Conservation (phyloP, 148 eudicot genomes). For the Pharnaceum exiguum region DNA sequence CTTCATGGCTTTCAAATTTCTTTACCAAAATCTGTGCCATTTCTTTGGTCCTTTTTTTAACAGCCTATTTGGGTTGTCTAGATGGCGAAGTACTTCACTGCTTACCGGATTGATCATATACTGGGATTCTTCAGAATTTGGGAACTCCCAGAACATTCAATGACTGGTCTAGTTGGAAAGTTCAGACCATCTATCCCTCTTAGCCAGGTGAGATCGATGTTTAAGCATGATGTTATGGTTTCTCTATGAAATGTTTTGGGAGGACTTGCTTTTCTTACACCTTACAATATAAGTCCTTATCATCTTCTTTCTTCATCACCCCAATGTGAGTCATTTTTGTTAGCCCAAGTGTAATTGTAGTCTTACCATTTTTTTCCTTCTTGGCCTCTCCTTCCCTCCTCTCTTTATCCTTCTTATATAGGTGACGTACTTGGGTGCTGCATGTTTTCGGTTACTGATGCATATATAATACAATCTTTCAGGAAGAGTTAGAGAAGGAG, state of each 20-base stretch:
- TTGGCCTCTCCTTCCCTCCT: too few relatives aligned
- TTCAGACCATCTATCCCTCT: conserved; percentile 93
- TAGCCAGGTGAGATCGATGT: conserved; percentile 49
- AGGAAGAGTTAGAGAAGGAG: conserved; percentile 97
- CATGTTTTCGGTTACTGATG: background rate
- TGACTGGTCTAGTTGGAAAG: conserved; percentile 94
- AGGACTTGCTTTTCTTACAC: background rate
- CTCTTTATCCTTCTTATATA: background rate
- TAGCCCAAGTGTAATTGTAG: too few relatives aligned
- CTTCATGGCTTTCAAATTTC: background rate
- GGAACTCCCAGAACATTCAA: conserved; percentile 96
- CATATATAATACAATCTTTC: conserved; percentile 18
- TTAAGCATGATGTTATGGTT: background rate
- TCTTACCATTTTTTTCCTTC: too few relatives aligned
- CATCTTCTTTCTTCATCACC: background rate
- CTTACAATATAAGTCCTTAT: background rate
- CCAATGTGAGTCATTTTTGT: background rate
- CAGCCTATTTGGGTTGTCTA: conserved; percentile 15
- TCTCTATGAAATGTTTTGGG: background rate
- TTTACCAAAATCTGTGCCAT: background rate
- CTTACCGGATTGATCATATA: conserved; percentile 92
- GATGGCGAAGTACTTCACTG: conserved; percentile 97
- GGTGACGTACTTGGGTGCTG: background rate
- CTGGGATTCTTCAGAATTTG: conserved; percentile 98
- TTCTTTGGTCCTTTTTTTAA: background rate